Evolutionary conservation across 805 yeast genomes (phyloP), one percentile per base, ranked within the genome.

Genomic region (Teunomyces barrocoloradensis): DNA sequence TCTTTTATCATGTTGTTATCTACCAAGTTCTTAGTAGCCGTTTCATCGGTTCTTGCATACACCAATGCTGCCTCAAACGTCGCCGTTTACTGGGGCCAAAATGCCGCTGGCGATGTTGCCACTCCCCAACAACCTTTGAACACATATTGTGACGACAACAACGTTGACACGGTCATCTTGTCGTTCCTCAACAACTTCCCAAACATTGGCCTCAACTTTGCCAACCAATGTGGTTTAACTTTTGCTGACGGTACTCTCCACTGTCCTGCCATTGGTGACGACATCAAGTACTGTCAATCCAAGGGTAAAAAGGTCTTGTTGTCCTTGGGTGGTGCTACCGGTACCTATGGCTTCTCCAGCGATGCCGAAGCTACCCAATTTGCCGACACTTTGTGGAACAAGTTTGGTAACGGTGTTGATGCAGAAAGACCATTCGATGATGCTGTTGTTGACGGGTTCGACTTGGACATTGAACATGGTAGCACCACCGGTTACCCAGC

Each of bases 21-120:
- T 37, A 37, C 44, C 44, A 42, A 28, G 13, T 30, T 42, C 44
- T 7, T 32, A 15, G 12, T 32, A 17, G 29, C 34, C 44, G 38
- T 37, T 6, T 37, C 44, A 11, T 30, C 44, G 20, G 37, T 42
- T 23, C 20, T 42, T 17, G 45, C 45, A 6, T 12, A n/a, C 32
- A 44, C 48, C 32, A 27, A 25, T 25, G 37, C 44, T 10, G 28
- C 34, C 34, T 15, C 25, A 6, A 85, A 87, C 53, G 79, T 89
- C 34, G 96, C 85, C 18, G 74, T 87, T 9, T 89, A 89, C 68
- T 89, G 96, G 96, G 96, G 97, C 45, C 96, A 89, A 68, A 79
- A 80, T 57, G 81, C 92, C n/a, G 83, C 79, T 6, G 54, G 60
- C 9, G 32, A 23, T 18, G 28, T 37, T 13, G 42, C 23, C 21